Conservation (phyloP, 1,139 yeast species). For the Saccharomyces pastorianus region DNA sequence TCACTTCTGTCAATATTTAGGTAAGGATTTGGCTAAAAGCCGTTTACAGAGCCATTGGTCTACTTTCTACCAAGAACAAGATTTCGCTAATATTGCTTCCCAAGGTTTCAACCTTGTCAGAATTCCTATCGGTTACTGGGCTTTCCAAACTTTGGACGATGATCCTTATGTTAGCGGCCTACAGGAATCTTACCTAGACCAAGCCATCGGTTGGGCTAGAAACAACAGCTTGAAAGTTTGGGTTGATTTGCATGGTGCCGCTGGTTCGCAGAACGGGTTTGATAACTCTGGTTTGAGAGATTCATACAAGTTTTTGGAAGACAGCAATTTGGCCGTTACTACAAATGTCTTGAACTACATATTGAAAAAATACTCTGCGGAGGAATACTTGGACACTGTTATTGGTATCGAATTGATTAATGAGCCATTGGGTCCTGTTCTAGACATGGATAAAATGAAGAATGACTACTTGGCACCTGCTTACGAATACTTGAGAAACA, state of each 20-base stretch:
- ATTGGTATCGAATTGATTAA: constrained; percentile 79
- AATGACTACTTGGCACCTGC: constrained; percentile 40
- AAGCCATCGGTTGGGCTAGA: constrained; percentile 71
- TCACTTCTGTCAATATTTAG: constrained; percentile 56
- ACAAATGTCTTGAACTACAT: constrained; percentile 32
- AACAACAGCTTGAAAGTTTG: constrained; percentile 61
- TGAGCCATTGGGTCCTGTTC: constrained; percentile 75
- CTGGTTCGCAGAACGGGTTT: constrained; percentile 96
- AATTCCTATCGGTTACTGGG: constrained; percentile 96
- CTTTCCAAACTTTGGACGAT: constrained; percentile 50
- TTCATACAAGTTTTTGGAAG: constrained; percentile 47
- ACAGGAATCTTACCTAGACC: constrained; percentile 62
- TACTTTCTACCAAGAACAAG: constrained; percentile 68
- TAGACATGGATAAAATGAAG: constrained; percentile 52
- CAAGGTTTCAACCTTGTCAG: constrained; percentile 81
- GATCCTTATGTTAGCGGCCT: constrained; percentile 93
- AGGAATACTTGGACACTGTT: constrained; percentile 59
- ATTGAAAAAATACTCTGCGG: constrained; percentile 57
- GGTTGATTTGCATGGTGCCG: constrained; percentile 92
- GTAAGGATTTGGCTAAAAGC: constrained; percentile 46
- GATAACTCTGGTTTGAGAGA: constrained; percentile 91
- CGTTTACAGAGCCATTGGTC: constrained; percentile 68
- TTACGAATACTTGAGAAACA: constrained; percentile 32
- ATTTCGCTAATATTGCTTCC: constrained; percentile 50
- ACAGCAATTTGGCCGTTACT: constrained; percentile 38